Base-by-base conservation (phyloP, 208 protist species). In the Acanthamoeba sp. region DNA sequence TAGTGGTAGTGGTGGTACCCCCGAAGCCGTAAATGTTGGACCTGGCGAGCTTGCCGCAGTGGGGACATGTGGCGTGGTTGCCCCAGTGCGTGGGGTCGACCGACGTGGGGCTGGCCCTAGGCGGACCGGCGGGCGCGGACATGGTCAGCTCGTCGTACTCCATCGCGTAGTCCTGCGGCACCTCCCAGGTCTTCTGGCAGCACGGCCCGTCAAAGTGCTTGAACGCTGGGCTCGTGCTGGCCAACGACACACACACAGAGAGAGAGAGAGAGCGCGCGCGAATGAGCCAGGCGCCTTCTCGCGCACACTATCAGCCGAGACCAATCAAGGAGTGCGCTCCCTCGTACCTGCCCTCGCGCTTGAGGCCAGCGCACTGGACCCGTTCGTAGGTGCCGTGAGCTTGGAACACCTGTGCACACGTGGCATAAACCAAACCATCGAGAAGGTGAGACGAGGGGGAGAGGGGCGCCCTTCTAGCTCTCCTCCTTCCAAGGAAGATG, bases 201-300 rank as follows among this genome's bases (percentile, higher is more conserved):
- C 73, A 84, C 40, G 73, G 73, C 22, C 73, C 73, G 20, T 84
- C 73, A 50, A 84, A 84, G 73, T 84, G 73, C n/a, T 84, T 84
- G 73, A 84, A 84, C 42, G 40, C 40, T 20, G 73, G 73, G 27
- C 73, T 84, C 27, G 5, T 45, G 42, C 73, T 84, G 66, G 10
- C 29, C 55, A 62, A n/a, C 0, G 22, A 20, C 48, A 55, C 48
- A 55, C 2, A n/a, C 55, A 59, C 2, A 27, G 59, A 66, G 14
- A 34, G 59, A 32, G 59, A 6, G 4, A 66, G 2, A 16, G 2
- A 66, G 27, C 1, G 22, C 27, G 2, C 7, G 29, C 22, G 18
- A 69, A 34, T 20, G 66, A 40, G 20, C 55, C 0, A 20, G 18
- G 55, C 24, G n/a, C n/a, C n/a, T n/a, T n/a, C n/a, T n/a, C n/a